Conservation (phyloP, 495 filamentous ascomycete species). For the Aspergillus olivimuriae region DNA sequence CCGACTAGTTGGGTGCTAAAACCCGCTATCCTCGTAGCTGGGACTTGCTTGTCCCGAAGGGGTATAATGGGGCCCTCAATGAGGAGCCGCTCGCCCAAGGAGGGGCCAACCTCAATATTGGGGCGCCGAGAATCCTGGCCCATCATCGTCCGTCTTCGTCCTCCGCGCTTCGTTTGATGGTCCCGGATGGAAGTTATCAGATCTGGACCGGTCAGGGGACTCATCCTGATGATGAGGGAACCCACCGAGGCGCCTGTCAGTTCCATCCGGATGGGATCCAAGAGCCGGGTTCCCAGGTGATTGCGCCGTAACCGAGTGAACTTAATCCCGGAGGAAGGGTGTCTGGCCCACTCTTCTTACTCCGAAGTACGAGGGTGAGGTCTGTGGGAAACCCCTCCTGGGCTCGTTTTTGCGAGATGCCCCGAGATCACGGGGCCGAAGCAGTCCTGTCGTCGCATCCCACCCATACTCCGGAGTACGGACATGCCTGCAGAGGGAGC, state of each 20-base stretch:
- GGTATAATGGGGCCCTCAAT: neutral
- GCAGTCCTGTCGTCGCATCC: too few relatives aligned
- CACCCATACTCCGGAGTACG: too few relatives aligned
- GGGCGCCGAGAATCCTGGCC: too few relatives aligned
- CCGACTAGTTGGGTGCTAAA: neutral
- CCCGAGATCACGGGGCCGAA: too few relatives aligned
- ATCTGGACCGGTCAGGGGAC: neutral
- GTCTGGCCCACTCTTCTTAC: neutral
- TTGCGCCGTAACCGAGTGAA: neutral
- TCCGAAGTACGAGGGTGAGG: too few relatives aligned
- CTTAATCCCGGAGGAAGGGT: neutral
- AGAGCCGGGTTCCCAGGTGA: neutral
- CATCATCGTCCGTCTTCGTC: too few relatives aligned
- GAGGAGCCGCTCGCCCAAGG: neutral
- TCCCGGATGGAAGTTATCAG: neutral
- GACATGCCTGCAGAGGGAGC: too few relatives aligned
- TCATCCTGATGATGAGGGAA: neutral
- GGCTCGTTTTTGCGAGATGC: too few relatives aligned
- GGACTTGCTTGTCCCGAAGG: neutral
- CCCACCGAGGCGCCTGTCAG: neutral
- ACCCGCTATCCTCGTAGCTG: neutral
- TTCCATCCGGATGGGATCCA: neutral
- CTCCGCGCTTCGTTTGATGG: neutral
- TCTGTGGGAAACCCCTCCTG: too few relatives aligned
- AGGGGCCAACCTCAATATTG: neutral